phyloP scores from a whole-genome alignment of 495 filamentous ascomycete genomes.

The Aspergillus asperescens region DNA sequence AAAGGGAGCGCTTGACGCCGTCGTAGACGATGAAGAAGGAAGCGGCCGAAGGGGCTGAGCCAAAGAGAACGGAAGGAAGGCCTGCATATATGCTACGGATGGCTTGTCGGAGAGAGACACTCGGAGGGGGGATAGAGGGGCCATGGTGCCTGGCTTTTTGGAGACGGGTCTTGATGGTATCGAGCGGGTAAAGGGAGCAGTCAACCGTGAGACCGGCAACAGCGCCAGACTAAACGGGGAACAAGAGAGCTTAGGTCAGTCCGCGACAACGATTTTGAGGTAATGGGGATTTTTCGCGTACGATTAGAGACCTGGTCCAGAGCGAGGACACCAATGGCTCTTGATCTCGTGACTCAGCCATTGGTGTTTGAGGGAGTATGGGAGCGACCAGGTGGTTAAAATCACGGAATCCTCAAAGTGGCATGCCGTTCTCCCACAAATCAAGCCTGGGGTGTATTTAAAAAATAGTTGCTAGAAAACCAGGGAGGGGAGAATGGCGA shows the following conservation, averaged over 20 bases:
- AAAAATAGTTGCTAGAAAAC: too few species aligned
- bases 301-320: constrained; percentile 44
- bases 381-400: neutral
- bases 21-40: constrained; percentile 99
- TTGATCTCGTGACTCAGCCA: constrained; percentile 30
- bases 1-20: constrained; percentile 56
- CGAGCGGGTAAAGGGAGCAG: constrained; percentile 84
- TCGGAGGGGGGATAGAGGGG: constrained; percentile 52
- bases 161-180: constrained; percentile 89
- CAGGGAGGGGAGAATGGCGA: neutral
- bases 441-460: neutral
- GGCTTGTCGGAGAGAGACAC: constrained; percentile 39
- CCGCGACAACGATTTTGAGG: neutral
- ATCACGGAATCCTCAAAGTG: neutral
- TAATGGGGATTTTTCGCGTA: constrained; percentile 18
- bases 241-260: neutral
- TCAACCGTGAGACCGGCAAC: constrained; percentile 85
- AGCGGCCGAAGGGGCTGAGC: constrained; percentile 90
- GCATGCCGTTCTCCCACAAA: neutral
- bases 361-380: constrained; percentile 11
- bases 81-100: constrained; percentile 72
- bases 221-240: constrained; percentile 66
- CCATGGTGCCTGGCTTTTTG: constrained; percentile 76
- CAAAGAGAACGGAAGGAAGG: constrained; percentile 60
- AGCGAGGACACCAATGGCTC: constrained; percentile 36